Base-by-base conservation (phyloP, 1,139 yeast species). In the Geotrichum candidum region DNA sequence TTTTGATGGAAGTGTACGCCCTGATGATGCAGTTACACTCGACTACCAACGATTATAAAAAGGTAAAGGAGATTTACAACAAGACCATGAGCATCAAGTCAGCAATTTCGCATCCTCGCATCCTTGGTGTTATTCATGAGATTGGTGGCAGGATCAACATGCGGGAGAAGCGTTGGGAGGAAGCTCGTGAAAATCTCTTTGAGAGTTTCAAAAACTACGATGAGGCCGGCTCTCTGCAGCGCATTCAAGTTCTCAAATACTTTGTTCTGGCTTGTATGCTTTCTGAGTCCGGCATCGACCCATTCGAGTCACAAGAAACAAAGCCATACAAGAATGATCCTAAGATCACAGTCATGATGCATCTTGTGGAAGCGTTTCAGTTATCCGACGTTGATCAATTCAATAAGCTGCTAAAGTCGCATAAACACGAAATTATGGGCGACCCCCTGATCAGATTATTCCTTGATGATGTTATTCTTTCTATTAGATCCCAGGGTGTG, bases 191-290 rank as follows among this genome's bases (percentile, higher is more conserved):
- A 55, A 87, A 83, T 64, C 86, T 87, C 68, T 87, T 86, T 69
- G 90, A 86, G 67, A 80, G 89, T 60, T 89, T 89, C 73, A 86
- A 86, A 68, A 85, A 82, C 66, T 88, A 84, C 72, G 95, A 89
- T 71, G 96, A 88, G 73, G 87, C 90, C 33, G 96, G 95, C 1
- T 84, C 88, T 61, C 73, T 77, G 25, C 77, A 77, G 57, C 80
- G 89, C 63, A 77, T 81, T 45, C 72, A 74, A 31, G 82, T 85
- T 3, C 77, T 89, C 65, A 84, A 84, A 66, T 86, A 85, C 71
- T 79, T 86, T 65, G 84, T 86, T 2, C 71, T 88, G 11, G 82
- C 90, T 35, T 84, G 88, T 9, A 77, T 88, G 65, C 74, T 89
- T 56, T 82, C 88, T 18, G 86, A 84, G 65, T 82, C 84, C 61